Percentiles rank a stretch among this genome's conserved stretches.
phyloP scores from a whole-genome alignment of 176 grass and related monocot genomes.

The Avena eriantha region DNA sequence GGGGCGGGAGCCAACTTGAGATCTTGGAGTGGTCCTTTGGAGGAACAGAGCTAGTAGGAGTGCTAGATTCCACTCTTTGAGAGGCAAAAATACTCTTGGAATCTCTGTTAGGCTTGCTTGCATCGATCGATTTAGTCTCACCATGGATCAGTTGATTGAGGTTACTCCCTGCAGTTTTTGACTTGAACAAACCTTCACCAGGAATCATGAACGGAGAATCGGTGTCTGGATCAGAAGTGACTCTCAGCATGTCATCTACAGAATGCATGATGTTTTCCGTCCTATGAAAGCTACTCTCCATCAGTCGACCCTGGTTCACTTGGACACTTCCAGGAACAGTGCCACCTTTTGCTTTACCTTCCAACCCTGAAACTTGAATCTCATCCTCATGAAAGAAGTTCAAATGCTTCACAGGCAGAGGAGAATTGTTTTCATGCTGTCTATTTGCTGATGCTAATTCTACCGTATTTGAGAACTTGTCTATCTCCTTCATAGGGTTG shows the following conservation, averaged over 20 bases:
- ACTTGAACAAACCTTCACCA: constrained; percentile 29
- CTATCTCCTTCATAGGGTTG: constrained; percentile 56
- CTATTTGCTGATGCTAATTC: constrained; percentile 18
- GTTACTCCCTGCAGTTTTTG: constrained; percentile 35
- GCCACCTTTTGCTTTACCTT: constrained; percentile 47
- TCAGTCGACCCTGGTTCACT: constrained; percentile 24
- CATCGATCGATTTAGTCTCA: constrained; percentile 28
- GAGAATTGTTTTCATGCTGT: constrained; percentile 58
- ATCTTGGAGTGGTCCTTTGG: constrained; percentile 69
- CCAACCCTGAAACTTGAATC: constrained; percentile 34
- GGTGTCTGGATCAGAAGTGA: constrained; percentile 8
- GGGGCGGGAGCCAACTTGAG: constrained; percentile 76
- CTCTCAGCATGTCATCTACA: constrained; percentile 38
- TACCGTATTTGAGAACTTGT: constrained; percentile 45
- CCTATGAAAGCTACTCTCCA: constrained; percentile 25
- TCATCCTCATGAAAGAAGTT: constrained; percentile 88
- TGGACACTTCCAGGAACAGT: constrained; percentile 3
- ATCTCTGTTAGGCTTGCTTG: constrained; percentile 41
- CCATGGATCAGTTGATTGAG: constrained; percentile 18
- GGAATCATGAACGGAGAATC: constrained; percentile 11
- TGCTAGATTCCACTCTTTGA: constrained; percentile 52
- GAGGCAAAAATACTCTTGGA: constrained; percentile 44
- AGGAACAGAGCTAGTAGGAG: constrained; percentile 70
- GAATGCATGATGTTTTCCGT: constrained; percentile 17
- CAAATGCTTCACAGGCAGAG: constrained; percentile 85